Evolutionary conservation across 345 rosid species (phyloP), one percentile per base, ranked within the genome.

Genomic region (Durio zibethinus): DNA sequence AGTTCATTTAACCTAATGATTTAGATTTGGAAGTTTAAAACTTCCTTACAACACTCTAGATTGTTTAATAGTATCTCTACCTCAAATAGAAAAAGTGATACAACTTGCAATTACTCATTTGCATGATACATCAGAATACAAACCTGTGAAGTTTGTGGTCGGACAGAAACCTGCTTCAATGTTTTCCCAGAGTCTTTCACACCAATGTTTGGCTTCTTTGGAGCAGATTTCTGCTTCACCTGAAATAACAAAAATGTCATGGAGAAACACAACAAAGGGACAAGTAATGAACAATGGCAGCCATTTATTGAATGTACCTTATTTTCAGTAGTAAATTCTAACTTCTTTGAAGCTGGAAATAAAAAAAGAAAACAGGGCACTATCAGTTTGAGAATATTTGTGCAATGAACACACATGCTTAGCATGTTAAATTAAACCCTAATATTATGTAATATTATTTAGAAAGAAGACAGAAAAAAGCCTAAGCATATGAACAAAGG

Each of bases 121-220:
- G 74, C 77, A 76, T 59, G 74, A 35, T 72, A 72, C 57, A 69
- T 59, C 15, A 84, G 57, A 80, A 75, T 42, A 84, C 86, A 76
- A 78, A 77, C 86, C 87, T 87, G 83, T 52, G 85, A 78, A 74
- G 77, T 67, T 82, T 78, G 85, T 81, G 78, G 82, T 72, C 35
- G 82, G 80, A 76, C 64, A 72, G 83, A 59, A 78, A 84, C 87
- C 86, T 87, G 88, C 78, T 88, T 88, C 74, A 83, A 63, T 36
- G 80, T 75, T 78, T 83, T 92, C 70, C 84, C 86, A 20, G 85
- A 43, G 60, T 84, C 90, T 81, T 78, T 84, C 50, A 63, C 82
- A 53, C 76, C 80, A 68, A 78, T 63, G 83, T 77, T 87, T 62
- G 90, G 89, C 83, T 84, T 91, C 84, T 81, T 92, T 64, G 78